Evolutionary conservation across 257 asterid genomes (phyloP).

Genomic region (Scutellaria galericulata): DNA sequence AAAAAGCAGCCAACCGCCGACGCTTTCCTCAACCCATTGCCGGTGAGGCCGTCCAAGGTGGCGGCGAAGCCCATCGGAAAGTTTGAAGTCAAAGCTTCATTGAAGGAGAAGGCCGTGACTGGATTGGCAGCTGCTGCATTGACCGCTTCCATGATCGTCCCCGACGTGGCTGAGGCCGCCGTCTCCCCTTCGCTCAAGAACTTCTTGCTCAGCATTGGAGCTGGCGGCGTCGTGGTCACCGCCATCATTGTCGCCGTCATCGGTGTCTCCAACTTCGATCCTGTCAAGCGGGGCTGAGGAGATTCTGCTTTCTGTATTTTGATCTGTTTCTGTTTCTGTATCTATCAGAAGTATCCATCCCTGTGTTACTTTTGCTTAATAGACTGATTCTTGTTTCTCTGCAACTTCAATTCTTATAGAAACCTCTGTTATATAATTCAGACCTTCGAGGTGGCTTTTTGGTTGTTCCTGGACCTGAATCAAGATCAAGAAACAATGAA

Average conservation of each 20-base stretch:
- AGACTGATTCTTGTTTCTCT: constrained; percentile 30
- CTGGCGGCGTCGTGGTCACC: constrained; percentile 76
- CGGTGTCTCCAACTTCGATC: constrained; percentile 86
- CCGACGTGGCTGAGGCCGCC: constrained; percentile 85
- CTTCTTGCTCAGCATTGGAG: constrained; percentile 80
- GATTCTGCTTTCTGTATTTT: constrained; percentile 21
- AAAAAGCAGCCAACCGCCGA: constrained; percentile 47
- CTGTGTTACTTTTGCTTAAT: constrained; percentile 38
- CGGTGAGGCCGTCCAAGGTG: constrained; percentile 50
- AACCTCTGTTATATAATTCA: not conserved
- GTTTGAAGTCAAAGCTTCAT: constrained; percentile 64
- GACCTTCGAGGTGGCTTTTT: no score
- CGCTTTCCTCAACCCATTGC: constrained; percentile 61
- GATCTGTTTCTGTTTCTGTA: constrained; percentile 40
- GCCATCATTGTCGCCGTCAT: constrained; percentile 67
- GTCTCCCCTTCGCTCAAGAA: constrained; percentile 82
- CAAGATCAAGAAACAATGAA: no score
- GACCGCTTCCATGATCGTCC: constrained; percentile 72
- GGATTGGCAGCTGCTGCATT: constrained; percentile 84
- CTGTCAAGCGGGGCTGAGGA: constrained; percentile 75
- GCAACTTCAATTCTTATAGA: constrained; percentile 24
- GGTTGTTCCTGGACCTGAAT: no score
- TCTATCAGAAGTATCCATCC: constrained; percentile 38
- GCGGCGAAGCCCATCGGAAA: constrained; percentile 48
- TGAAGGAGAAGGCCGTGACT: constrained; percentile 75